Percentiles rank a stretch among this genome's conserved stretches.
Conservation (phyloP, 2,329 filamentous ascomycete species). For the Trichoderma brevicompactum region DNA sequence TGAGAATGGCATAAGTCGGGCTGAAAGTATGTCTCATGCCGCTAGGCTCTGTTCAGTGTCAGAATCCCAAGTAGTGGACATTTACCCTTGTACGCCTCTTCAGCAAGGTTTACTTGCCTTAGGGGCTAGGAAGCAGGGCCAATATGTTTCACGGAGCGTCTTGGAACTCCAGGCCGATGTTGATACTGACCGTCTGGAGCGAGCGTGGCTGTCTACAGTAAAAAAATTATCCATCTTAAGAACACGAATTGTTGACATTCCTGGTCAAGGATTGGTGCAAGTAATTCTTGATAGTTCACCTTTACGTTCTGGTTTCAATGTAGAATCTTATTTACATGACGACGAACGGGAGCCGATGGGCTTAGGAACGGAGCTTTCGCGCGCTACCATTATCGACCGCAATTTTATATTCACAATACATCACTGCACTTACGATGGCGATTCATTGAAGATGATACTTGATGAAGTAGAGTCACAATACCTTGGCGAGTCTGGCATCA, state of each 20-base stretch:
- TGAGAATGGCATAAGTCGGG: neutral
- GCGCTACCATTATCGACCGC: slow-evolving; percentile 8
- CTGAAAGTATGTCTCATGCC: neutral
- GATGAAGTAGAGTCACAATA: slow-evolving; percentile 18
- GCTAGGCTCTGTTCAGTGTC: neutral
- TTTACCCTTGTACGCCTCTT: slow-evolving; percentile 21
- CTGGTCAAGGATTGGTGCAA: slow-evolving; percentile 11
- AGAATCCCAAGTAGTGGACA: slow-evolving; percentile 4
- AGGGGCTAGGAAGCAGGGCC: slow-evolving; percentile 1
- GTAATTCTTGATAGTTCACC: slow-evolving; percentile 3
- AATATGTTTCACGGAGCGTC: slow-evolving; percentile 22
- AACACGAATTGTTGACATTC: slow-evolving; percentile 18
- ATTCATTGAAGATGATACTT: slow-evolving; percentile 10
- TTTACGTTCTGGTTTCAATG: neutral
- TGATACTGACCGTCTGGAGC: slow-evolving; percentile 1
- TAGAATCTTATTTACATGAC: neutral
- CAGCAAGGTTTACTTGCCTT: slow-evolving; percentile 24
- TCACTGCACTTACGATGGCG: slow-evolving; percentile 23
- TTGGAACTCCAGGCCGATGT: slow-evolving; percentile 11
- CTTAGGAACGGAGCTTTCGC: slow-evolving; percentile 15
- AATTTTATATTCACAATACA: slow-evolving; percentile 26
- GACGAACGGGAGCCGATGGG: slow-evolving; percentile 24
- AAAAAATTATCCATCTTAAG: slow-evolving; percentile 17
- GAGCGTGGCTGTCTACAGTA: slow-evolving; percentile 17
- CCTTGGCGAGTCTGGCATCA: neutral